Base-by-base conservation (phyloP, 768 basidiomycete genomes). In the Termitomyces eurrhizus region DNA sequence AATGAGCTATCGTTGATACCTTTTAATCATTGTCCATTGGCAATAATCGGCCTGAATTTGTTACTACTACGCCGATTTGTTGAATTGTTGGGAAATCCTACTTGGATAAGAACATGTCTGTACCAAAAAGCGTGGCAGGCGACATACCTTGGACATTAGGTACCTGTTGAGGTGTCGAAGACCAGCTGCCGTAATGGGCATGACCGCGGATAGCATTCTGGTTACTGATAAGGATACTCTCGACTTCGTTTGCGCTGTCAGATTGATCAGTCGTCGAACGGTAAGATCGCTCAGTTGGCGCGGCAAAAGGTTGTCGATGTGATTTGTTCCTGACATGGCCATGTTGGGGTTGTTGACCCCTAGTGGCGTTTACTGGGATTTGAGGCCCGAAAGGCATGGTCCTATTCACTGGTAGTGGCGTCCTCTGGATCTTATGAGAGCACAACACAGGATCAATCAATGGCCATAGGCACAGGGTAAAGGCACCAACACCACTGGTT, bases 211-310 rank as follows among this genome's bases (percentile, higher is more conserved):
- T 61, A 37, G 45, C 56, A 36, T 26, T 37, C 46, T 60, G 66
- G 33, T 62, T 65, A 65, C 59, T 65, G n/a, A 80, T 72, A 41
- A 90, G 76, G 61, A 90, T 68, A 62, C 82, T 81, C 67, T 92
- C 89, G n/a, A 90, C 87, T 67, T 91, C 90, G 53, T 85, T 82
- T 1, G 83, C 80, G 68, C 88, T 90, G 57, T 84, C 84, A 36
- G 89, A 87, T 36, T 77, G 78, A 67, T 87, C 85, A 49, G 85
- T 86, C 45, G 76, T 62, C 35, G 81, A 74, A 59, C 75, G 74
- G 64, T 82, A 78, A 24, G 78, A 74, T 32, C 72, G 75, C 58
- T 82, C 78, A 46, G 67, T 65, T 60, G 71, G 65, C 52, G 67
- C 68, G 61, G 70, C 71, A 62, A 80, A 80, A 35, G 80, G 77